These are phyloP conservation scores for Saccharomyces paradoxus DNA, from an alignment of 805 yeast genomes.

Conservation along the genomic window DNA sequence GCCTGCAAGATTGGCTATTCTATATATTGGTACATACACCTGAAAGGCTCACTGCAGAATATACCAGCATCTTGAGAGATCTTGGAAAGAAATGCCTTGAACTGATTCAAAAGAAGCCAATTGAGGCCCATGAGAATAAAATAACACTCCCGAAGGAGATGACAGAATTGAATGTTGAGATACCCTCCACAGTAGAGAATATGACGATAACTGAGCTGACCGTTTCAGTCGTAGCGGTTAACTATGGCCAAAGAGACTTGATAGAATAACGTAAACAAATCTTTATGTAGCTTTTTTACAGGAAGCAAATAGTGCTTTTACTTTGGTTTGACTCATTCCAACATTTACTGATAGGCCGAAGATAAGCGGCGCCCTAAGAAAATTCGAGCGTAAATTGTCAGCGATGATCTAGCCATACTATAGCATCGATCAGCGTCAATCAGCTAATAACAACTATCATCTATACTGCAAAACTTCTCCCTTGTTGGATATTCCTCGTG, in stretches of 20 bases:
- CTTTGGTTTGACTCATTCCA: neutral
- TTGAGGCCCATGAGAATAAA: neutral
- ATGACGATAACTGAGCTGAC: slow-evolving; percentile 14
- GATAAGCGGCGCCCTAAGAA: neutral
- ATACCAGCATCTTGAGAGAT: slow-evolving; percentile 22
- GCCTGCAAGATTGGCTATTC: slow-evolving; percentile 21
- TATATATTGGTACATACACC: slow-evolving; percentile 24
- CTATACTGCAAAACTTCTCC: neutral
- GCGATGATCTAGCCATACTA: neutral
- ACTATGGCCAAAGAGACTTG: slow-evolving; percentile 26
- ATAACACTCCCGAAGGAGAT: slow-evolving; percentile 2
- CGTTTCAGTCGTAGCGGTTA: slow-evolving; percentile 13
- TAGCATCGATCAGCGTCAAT: neutral
- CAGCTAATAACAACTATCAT: neutral
- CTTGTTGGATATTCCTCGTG: neutral
- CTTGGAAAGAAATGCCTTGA: slow-evolving; percentile 24
- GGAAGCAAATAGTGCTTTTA: neutral
- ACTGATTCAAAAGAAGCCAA: neutral
- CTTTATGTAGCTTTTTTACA: neutral
- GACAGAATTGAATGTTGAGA: slow-evolving; percentile 1
- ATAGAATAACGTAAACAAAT: slow-evolving; percentile 6
- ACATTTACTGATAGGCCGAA: neutral
- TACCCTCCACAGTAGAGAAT: slow-evolving; percentile 1
- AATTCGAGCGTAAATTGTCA: neutral
- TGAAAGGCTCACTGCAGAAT: slow-evolving; percentile 16